Evolutionary conservation across 352 stramenopile species (phyloP), one percentile per base, ranked within the genome.

Genomic region (Phytophthora syringae): DNA sequence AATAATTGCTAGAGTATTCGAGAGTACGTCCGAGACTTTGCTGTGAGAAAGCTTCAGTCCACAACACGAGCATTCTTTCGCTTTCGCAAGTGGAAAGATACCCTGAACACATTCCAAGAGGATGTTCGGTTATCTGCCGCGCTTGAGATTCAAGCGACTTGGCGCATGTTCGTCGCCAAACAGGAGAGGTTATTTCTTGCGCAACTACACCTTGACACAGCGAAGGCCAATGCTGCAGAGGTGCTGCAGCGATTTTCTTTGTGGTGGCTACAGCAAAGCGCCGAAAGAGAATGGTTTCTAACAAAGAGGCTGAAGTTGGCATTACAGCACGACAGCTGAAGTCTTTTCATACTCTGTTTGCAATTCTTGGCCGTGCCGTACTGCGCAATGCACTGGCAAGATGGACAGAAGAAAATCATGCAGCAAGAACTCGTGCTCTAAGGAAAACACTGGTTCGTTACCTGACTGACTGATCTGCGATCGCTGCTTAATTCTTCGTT

Each of bases 61-160:
- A 72, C 59, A 18, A 63, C 63, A 20, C 66, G 79, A 12, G 63
- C 72, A 6, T 88, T 67, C 22, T 52, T 86, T 15, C 74, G 69
- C 0, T 65, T 70, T 27, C 60, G 65, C 2, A 60, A 56, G 7
- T 92, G 83, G 83, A 87, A 77, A 22, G 57, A 30, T 0, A 27
- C 79, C 1, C 81, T 81, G 68, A 44, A 13, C 10, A 24, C 42
- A 3, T 86, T 89, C 36, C 72, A 73, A 22, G 52, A 79, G 15
- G 69, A 88, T 21, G 76, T 62, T 1, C 28, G 53, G 3, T 73
- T 78, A 9, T 71, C 81, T 44, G 79, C 81, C 12, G 71, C 64
- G 3, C 36, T 89, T 7, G 67, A 70, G 10, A 87, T 92, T 39
- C 81, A 92, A 55, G 50, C 73, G 0, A 59, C 52, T 1, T 76